Evolutionary conservation across 2,329 filamentous ascomycete genomes (phyloP), one percentile per base, ranked within the genome.

Genomic region (Phaeophleospora eucalypticola): DNA sequence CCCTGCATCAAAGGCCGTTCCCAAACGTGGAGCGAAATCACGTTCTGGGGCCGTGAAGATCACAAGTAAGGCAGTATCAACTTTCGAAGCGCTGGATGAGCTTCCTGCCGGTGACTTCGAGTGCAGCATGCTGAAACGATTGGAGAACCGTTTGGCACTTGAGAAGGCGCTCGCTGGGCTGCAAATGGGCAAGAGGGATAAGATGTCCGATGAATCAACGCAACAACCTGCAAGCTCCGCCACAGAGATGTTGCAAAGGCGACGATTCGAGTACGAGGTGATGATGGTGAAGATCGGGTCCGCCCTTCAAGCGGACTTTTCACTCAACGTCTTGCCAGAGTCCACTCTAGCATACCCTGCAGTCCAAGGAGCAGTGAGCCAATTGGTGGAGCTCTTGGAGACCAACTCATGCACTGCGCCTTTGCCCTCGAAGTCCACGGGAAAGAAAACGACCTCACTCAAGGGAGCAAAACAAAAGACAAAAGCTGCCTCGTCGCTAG

Each of bases 341-440:
- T 96, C 93, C 0, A 95, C 89, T 0, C 83, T 96, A 19, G 94
- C 89, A 0, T 85, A 91, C 49, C 89, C 90, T 1, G 83, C 87
- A 0, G 74, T 91, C 3, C 52, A 47, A 12, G 12, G 24, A 10
- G 3, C 36, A 4, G 37, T 45, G 4, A 10, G 36, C 38, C 47
- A 32, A 33, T 40, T 34, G 16, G 43, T 45, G 10, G n/a, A 35
- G 3, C 16, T 37, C 27, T 10, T 12, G 15, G 12, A 17, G 15
- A 10, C 12, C 10, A 37, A 12, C 36, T 12, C 15, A n/a, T 18
- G 32, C 15, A 21, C 34, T 19, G 15, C n/a, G 10, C 27, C 42
- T 24, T n/a, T 41, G 8, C 29, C 29, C 3, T 10, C 29, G 10
- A 49, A 36, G 18, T 37, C 38, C 7, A 18, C 16, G 15, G 12